Percentiles rank a stretch among this genome's conserved stretches.
Conservation (phyloP, 768 basidiomycete genomes). For the Wakefieldia striispora region DNA sequence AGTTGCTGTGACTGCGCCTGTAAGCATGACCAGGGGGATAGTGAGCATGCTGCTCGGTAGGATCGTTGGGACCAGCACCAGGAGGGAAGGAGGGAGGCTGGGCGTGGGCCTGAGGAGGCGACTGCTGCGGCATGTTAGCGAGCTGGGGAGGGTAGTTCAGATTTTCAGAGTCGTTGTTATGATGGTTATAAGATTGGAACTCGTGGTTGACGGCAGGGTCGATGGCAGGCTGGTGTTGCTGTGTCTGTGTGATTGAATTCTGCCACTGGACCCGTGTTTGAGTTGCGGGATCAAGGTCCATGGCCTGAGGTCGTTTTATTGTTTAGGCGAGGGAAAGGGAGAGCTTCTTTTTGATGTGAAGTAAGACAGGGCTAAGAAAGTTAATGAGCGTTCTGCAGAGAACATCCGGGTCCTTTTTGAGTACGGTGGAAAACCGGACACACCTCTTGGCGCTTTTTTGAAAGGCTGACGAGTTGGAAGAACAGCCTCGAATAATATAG, state of each 20-base stretch:
- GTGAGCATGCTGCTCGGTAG: slow-evolving; percentile 33
- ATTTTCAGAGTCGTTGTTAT: slow-evolving; percentile 20
- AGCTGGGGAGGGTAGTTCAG: slow-evolving; percentile 27
- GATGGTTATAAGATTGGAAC: slow-evolving; percentile 33
- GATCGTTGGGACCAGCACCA: slow-evolving; percentile 35
- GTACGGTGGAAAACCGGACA: slow-evolving; percentile 11
- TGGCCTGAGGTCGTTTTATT: slow-evolving; percentile 34
- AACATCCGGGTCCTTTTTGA: slow-evolving; percentile 21
- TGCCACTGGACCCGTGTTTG: slow-evolving; percentile 36
- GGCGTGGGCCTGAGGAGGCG: slow-evolving; percentile 29
- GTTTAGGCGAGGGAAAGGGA: slow-evolving; percentile 36
- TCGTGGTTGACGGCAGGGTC: slow-evolving; percentile 36
- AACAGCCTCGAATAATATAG: slow-evolving; percentile 6
- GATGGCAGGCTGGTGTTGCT: slow-evolving; percentile 32
- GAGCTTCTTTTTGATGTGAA: slow-evolving; percentile 36
- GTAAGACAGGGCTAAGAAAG: slow-evolving; percentile 19
- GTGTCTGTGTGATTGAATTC: slow-evolving; percentile 33
- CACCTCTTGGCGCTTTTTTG: slow-evolving; percentile 17
- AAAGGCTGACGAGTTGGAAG: not conserved
- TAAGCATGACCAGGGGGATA: slow-evolving; percentile 35
- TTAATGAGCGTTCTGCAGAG: slow-evolving; percentile 29
- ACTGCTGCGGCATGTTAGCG: slow-evolving; percentile 32
- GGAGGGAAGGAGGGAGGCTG: slow-evolving; percentile 37
- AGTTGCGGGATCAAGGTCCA: slow-evolving; percentile 35
- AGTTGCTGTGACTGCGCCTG: slow-evolving; percentile 31